These are phyloP conservation scores for Mucor lusitanicus DNA, from an alignment of 371 early-diverging fungal species.

Conservation along the genomic window DNA sequence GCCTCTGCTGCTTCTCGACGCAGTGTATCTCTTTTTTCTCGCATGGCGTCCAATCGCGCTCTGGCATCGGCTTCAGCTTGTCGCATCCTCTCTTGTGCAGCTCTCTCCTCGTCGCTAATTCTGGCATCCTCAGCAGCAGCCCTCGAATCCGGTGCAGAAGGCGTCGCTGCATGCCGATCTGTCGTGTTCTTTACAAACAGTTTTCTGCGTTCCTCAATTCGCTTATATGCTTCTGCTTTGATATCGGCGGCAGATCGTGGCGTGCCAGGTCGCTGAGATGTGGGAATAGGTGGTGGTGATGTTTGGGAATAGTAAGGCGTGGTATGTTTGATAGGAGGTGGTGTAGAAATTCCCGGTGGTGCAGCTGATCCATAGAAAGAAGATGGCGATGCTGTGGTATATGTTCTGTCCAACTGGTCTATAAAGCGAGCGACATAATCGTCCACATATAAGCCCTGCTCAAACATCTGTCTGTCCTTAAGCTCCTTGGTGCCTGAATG, in stretches of 20 bases:
- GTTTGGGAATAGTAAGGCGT: conserved; percentile 1
- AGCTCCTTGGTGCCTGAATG: conserved; percentile 13
- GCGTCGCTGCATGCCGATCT: neutral
- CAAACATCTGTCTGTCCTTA: conserved; percentile 48
- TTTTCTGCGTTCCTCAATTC: conserved; percentile 36
- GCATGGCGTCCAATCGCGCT: conserved; percentile 26
- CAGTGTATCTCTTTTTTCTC: conserved; percentile 29
- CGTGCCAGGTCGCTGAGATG: conserved; percentile 41
- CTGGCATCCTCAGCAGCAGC: neutral
- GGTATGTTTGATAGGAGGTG: conserved; percentile 1
- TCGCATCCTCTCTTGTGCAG: conserved; percentile 44
- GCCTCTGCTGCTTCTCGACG: conserved; percentile 29
- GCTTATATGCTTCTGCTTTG: conserved; percentile 46
- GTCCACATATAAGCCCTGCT: conserved; percentile 41
- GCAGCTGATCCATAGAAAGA: neutral
- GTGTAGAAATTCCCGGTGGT: conserved; percentile 1
- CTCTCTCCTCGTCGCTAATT: conserved; percentile 32
- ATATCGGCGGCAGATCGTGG: conserved; percentile 47
- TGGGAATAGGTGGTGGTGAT: conserved; percentile 40
- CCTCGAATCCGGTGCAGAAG: neutral
- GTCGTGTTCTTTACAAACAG: conserved; percentile 21
- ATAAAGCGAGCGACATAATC: conserved; percentile 42
- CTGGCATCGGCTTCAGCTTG: conserved; percentile 43
- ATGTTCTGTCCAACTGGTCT: conserved; percentile 21
- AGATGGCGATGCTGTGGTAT: neutral